Percentiles rank a stretch among this genome's conserved stretches.
These are phyloP conservation scores for Talaromyces thailandensis DNA, from an alignment of 495 filamentous ascomycete genomes.

Conservation along the genomic window DNA sequence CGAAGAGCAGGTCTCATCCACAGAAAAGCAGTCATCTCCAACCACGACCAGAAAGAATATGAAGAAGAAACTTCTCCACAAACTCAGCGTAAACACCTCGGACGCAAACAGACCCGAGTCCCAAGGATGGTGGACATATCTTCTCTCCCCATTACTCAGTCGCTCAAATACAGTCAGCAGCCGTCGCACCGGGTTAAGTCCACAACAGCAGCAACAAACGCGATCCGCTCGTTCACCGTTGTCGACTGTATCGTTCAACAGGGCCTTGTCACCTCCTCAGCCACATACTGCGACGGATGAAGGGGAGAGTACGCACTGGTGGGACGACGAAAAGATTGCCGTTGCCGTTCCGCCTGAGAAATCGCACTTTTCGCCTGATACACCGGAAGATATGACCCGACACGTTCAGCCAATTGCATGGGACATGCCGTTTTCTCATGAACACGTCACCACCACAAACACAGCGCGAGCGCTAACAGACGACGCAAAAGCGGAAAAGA, in stretches of 20 bases:
- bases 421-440: neutral
- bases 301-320: slow-evolving; percentile 15
- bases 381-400: slow-evolving; percentile 9
- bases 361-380: slow-evolving; percentile 29
- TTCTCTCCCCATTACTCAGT: slow-evolving; percentile 65
- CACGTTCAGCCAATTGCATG: neutral
- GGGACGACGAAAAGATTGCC: slow-evolving; percentile 20
- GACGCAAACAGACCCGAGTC: slow-evolving; percentile 49
- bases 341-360: slow-evolving; percentile 9
- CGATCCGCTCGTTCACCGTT: slow-evolving; percentile 15
- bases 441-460: neutral
- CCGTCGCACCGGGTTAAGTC: slow-evolving; percentile 19
- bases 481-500: neutral
- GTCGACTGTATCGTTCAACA: slow-evolving; percentile 13
- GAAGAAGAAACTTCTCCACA: slow-evolving; percentile 16
- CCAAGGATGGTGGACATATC: slow-evolving; percentile 81
- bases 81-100: slow-evolving; percentile 28
- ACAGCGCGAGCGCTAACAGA: neutral
- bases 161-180: slow-evolving; percentile 28
- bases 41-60: slow-evolving; percentile 5
- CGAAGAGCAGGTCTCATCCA: slow-evolving; percentile 25
- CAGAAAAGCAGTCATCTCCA: neutral
- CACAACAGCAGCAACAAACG: slow-evolving; percentile 16
- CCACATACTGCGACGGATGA: neutral
- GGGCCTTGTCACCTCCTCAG: neutral